Conservation (phyloP, 805 yeast genomes). For the Tetrapisispora pingtungensis region DNA sequence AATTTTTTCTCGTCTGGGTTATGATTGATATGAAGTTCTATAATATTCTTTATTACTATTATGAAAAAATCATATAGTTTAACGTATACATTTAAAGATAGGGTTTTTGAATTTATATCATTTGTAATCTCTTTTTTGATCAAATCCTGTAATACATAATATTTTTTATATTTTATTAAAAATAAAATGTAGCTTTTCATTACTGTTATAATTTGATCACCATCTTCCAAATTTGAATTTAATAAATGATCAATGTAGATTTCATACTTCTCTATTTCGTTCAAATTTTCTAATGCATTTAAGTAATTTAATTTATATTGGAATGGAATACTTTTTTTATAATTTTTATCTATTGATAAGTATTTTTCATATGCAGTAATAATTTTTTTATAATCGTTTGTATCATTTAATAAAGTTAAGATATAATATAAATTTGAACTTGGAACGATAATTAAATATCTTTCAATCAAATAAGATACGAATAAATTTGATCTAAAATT, state of each 20-base stretch:
- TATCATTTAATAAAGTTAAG: constrained; percentile 8
- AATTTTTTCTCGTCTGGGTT: neutral
- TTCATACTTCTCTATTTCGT: constrained; percentile 24
- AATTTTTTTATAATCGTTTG: constrained; percentile 13
- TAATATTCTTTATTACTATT: constrained; percentile 45
- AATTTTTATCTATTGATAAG: constrained; percentile 3
- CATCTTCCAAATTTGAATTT: constrained; percentile 23
- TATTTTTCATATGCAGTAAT: constrained; percentile 9
- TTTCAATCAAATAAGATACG: constrained; percentile 8
- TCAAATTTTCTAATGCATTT: constrained; percentile 6
- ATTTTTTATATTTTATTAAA: neutral
- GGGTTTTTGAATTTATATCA: neutral
- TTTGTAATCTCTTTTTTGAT: neutral
- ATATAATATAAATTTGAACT: constrained; percentile 6
- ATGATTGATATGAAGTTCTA: constrained; percentile 15
- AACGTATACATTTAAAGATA: neutral
- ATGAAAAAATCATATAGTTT: constrained; percentile 44
- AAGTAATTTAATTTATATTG: constrained; percentile 11
- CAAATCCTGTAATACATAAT: neutral
- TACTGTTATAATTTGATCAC: neutral
- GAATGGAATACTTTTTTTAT: constrained; percentile 6
- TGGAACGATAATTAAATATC: constrained; percentile 18
- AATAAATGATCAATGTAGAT: constrained; percentile 6
- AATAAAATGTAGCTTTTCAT: neutral
- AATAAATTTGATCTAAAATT: neutral